A percentile compares a stretch with the other conserved stretches of the same genome.
These are phyloP conservation scores for Thermoascus crustaceus DNA, from an alignment of 2,329 filamentous ascomycete genomes.

Conservation along the genomic window DNA sequence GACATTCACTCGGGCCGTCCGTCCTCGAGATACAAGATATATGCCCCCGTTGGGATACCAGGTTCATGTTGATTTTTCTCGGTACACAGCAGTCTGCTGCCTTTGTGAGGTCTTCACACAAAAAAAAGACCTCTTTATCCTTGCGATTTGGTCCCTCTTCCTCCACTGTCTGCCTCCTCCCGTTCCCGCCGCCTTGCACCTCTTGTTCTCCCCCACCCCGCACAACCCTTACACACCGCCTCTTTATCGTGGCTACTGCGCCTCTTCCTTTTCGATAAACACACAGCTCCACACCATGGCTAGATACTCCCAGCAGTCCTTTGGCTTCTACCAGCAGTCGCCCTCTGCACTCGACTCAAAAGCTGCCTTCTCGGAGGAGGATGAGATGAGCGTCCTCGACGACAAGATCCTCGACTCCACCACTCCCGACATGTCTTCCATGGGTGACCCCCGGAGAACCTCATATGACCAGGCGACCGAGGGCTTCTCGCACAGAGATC, in stretches of 20 bases:
- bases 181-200: constrained; percentile 3
- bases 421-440: constrained; percentile 42
- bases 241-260: constrained; percentile 6
- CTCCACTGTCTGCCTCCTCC: background rate
- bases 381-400: constrained; percentile 46
- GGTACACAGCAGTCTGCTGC: background rate
- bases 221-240: constrained; percentile 9
- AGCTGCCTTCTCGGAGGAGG: constrained; percentile 36
- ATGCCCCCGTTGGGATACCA: constrained; percentile 1
- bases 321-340: constrained; percentile 37
- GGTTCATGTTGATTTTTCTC: background rate
- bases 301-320: constrained; percentile 37
- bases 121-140: constrained; percentile 7
- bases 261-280: constrained; percentile 9
- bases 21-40: constrained; percentile 2
- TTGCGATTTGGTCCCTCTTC: constrained; percentile 6
- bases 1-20: constrained; percentile 1
- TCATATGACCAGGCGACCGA: constrained; percentile 43
- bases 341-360: constrained; percentile 37
- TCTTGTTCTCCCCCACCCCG: constrained; percentile 8
- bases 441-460: constrained; percentile 34
- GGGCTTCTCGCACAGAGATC: constrained; percentile 46
- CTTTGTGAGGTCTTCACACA: constrained; percentile 1
- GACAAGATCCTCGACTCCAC: constrained; percentile 44
- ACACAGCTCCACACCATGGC: constrained; percentile 30